phyloP scores from a whole-genome alignment of 2,329 filamentous ascomycete species.

The Fusarium xyrophilum region DNA sequence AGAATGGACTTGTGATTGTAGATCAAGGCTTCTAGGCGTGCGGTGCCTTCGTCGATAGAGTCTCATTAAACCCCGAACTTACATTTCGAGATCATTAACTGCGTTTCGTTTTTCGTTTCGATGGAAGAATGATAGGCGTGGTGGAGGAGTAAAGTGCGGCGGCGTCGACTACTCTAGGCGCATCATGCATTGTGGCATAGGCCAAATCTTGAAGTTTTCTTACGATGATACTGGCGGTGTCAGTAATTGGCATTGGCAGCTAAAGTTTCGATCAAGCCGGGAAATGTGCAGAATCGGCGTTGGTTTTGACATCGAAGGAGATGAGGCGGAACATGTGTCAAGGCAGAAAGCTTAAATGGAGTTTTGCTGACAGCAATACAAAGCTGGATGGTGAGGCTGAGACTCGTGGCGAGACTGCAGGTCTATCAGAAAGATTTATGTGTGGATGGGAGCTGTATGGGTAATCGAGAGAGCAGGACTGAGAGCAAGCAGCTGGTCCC shows the following conservation, averaged over 20 bases:
- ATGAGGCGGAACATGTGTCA: too few relatives aligned
- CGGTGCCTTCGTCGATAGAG: too few relatives aligned
- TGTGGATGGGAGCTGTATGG: accelerated
- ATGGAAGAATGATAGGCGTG: too few relatives aligned
- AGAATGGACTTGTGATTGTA: not conserved
- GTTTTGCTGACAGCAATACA: accelerated
- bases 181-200: accelerated
- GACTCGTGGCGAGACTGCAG: accelerated
- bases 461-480: not conserved
- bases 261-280: not conserved
- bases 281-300: not conserved
- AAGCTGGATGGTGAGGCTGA: accelerated
- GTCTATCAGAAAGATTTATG: too few relatives aligned
- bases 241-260: accelerated
- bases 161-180: accelerated
- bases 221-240: not conserved
- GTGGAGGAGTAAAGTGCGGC: too few relatives aligned
- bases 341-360: not conserved
- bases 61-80: too few relatives aligned
- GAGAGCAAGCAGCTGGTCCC: accelerated
- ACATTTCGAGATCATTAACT: too few relatives aligned
- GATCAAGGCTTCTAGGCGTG: too few relatives aligned
- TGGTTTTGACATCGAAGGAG: accelerated
- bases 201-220: accelerated
- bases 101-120: too few relatives aligned